phyloP scores from a whole-genome alignment of 1,139 yeast species.

The Debaryomyces udenii region DNA sequence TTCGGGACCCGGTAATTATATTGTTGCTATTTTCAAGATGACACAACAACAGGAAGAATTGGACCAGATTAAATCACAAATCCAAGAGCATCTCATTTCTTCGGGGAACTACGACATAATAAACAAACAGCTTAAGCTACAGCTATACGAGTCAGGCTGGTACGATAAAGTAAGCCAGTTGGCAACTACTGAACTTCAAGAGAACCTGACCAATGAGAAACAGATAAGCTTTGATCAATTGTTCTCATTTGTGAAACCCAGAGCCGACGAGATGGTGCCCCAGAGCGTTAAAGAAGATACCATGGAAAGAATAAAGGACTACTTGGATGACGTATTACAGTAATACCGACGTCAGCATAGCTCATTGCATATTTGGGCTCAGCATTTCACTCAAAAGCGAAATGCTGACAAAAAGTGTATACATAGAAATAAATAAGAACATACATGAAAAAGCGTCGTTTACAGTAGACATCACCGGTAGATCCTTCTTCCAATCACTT shows the following conservation, averaged over 20 bases:
- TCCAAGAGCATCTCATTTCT: constrained; percentile 70
- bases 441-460: too few relatives aligned
- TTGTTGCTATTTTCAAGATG: constrained; percentile 18
- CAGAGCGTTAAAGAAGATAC: constrained; percentile 62
- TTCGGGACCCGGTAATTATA: too few relatives aligned
- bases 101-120: constrained; percentile 81
- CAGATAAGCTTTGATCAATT: constrained; percentile 57
- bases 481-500: too few relatives aligned
- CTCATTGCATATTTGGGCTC: too few relatives aligned
- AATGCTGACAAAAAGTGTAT: too few relatives aligned
- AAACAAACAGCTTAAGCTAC: constrained; percentile 61
- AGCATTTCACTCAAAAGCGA: too few relatives aligned
- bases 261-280: constrained; percentile 73
- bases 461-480: too few relatives aligned
- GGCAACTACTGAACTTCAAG: constrained; percentile 46
- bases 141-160: constrained; percentile 83
- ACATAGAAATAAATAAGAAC: too few relatives aligned
- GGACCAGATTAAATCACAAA: constrained; percentile 60
- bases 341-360: too few relatives aligned
- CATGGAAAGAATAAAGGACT: constrained; percentile 58
- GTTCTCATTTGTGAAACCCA: constrained; percentile 57
- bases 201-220: constrained; percentile 33
- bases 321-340: constrained; percentile 57
- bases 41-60: constrained; percentile 42
- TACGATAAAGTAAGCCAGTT: constrained; percentile 68